Evolutionary conservation across 2,329 filamentous ascomycete genomes (phyloP), one percentile per base, ranked within the genome.

Genomic region (Ascochyta koolunga): DNA sequence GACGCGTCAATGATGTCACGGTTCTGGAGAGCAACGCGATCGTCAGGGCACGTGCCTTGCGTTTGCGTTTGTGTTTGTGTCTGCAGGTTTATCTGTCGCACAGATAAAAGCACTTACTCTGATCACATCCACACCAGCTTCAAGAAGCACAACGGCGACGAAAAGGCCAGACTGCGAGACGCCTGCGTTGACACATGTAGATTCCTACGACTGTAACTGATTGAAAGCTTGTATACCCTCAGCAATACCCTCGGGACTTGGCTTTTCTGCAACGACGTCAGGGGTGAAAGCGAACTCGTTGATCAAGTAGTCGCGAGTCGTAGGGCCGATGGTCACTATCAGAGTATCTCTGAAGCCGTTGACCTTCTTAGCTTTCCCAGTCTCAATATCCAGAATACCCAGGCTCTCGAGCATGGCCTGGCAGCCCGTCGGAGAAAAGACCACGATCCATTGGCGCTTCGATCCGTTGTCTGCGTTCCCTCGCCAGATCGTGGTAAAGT

Each of bases 291-390:
- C 83, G 71, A 91, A 91, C 1, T 80, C 82, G 18, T 80, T 78
- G 15, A 79, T 71, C 38, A 99, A 77, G 75, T 91, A 87, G 62
- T 92, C 86, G 59, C 88, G 83, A 10, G 95, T 99, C 16, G 95
- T 99, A 11, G 95, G 93, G 0, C 95, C 95, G 74, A 99, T 99
- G 0, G 93, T 96, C 13, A 89, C 91, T 56, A 98, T 80, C 58
- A 84, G 86, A 1, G 86, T 88, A 44, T 73, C 80, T 9, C 76
- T 76, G 19, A 45, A 24, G 25, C 39, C 48, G 31, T 33, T 50
- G 24, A 31, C 48, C 51, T 49, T 60, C 19, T 58, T 66, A 38
- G 70, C 70, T 39, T 68, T 76, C 6, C 76, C 77, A 18, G 73
- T 73, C 8, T 70, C 58, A 33, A 66, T 58, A 37, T 80, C 76